These are phyloP conservation scores for Botryosphaeria agaves DNA, from an alignment of 2,329 filamentous ascomycete genomes.

Conservation along the genomic window DNA sequence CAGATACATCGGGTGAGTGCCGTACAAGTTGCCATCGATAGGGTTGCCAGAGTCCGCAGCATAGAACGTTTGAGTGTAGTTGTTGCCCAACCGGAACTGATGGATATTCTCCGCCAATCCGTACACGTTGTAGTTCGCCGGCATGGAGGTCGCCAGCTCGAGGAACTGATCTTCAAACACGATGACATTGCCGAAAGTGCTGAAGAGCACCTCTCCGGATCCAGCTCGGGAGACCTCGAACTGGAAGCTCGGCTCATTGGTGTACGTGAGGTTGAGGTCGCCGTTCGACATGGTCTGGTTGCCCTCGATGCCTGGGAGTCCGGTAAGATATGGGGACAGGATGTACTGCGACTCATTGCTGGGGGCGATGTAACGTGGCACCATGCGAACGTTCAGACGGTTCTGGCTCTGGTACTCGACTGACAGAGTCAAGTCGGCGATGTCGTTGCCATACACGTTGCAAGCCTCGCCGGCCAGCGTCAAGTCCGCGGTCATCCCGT, in stretches of 20 bases:
- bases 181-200: conserved; percentile 11
- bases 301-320: background rate
- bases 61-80: conserved; percentile 15
- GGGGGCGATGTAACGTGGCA: conserved; percentile 9
- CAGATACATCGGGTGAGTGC: conserved; percentile 15
- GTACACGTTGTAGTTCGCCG: conserved; percentile 14
- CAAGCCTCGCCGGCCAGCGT: conserved; percentile 11
- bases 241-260: conserved; percentile 10
- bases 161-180: conserved; percentile 16
- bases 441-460: conserved; percentile 14
- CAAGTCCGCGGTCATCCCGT: conserved; percentile 12
- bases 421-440: conserved; percentile 7
- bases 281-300: conserved; percentile 4
- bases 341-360: conserved; percentile 9
- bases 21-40: conserved; percentile 6
- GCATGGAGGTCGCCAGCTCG: conserved; percentile 12
- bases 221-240: conserved; percentile 10
- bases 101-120: conserved; percentile 13
- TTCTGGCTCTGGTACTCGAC: conserved; percentile 12
- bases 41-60: conserved; percentile 11
- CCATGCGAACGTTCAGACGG: conserved; percentile 11
- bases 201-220: conserved; percentile 13
- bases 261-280: conserved; percentile 13
- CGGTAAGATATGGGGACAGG: background rate
- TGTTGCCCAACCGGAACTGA: conserved; percentile 12